Evolutionary conservation across 306 rosid species (phyloP), one percentile per base, ranked within the genome.

Genomic region (Vicia sativa): DNA sequence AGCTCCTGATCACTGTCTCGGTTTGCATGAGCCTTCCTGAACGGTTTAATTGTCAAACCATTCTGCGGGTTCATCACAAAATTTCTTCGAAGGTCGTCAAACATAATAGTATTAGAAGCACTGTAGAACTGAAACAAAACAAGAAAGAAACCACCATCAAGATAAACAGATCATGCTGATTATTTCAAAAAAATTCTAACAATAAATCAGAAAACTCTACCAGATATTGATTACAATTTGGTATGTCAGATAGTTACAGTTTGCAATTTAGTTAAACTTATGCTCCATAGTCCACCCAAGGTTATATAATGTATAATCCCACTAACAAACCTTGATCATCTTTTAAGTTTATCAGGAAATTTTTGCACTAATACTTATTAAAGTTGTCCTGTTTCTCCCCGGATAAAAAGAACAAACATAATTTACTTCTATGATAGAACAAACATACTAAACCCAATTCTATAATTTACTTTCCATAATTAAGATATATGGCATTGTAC

Each of bases 31-130:
- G 98, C 98, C 90, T 86, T 90, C 96, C 83, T 90, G 87, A 93
- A 93, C 68, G 98, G 98, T 82, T 73, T 93, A 78, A 93, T 88
- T 44, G 41, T 80, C 89, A 93, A 83, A 45, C 98, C 97, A 74
- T 90, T 93, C 71, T 90, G 97, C 9, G 98, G 98, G 75, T 93
- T 93, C 98, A 93, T 93, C 77, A 86, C 97, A 79, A 85, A 93
- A 80, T 93, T 93, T 78, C 97, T 86, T 67, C 95, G 68, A 63
- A 93, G 86, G 79, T 93, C 97, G 38, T 93, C 99, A 61, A 93
- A 85, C 97, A 93, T 93, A 62, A 87, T 88, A 67, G 96, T 90
- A 72, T 93, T 93, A 55, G 81, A 83, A 41, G 95, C 71, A 75
- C 44, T 86, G 86, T 93, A 88, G 78, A 83, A 86, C 95, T 90